Evolutionary conservation across 2,329 filamentous ascomycete species (phyloP).

Genomic region (Nemania abortiva): DNA sequence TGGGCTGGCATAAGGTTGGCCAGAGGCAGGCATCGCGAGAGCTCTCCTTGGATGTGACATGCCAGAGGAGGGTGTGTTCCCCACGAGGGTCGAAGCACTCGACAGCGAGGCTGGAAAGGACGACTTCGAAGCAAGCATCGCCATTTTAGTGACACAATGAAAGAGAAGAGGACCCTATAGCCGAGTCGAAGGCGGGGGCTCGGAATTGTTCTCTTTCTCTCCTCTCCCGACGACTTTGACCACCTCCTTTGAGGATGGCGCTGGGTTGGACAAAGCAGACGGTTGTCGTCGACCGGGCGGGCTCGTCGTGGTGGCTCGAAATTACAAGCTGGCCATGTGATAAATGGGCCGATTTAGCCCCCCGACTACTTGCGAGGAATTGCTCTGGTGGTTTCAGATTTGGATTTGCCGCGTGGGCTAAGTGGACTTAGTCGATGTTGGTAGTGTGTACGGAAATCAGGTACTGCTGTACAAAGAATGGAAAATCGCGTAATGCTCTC

Average conservation of each 20-base stretch:
- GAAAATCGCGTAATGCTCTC: conserved; percentile 12
- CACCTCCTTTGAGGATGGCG: conserved; percentile 32
- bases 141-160: conserved; percentile 63
- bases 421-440: conserved; percentile 26
- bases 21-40: conserved; percentile 61
- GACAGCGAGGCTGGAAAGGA: conserved; percentile 72
- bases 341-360: conserved; percentile 28
- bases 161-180: conserved; percentile 27
- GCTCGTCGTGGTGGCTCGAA: conserved; percentile 17
- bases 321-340: conserved; percentile 26
- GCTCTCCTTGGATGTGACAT: conserved; percentile 66
- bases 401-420: conserved; percentile 38
- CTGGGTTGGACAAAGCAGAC: conserved; percentile 34
- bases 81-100: conserved; percentile 58
- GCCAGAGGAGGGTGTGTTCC: conserved; percentile 62
- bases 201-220: conserved; percentile 27
- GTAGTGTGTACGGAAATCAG: neutral
- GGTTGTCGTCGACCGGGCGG: conserved; percentile 26
- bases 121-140: conserved; percentile 82
- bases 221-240: conserved; percentile 26
- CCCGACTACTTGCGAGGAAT: conserved; percentile 22
- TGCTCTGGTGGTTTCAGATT: conserved; percentile 44
- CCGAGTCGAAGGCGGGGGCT: conserved; percentile 20
- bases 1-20: conserved; percentile 78
- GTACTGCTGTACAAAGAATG: conserved; percentile 19